These are phyloP conservation scores for Elasticomyces elasticus DNA, from an alignment of 495 filamentous ascomycete genomes.

Conservation along the genomic window DNA sequence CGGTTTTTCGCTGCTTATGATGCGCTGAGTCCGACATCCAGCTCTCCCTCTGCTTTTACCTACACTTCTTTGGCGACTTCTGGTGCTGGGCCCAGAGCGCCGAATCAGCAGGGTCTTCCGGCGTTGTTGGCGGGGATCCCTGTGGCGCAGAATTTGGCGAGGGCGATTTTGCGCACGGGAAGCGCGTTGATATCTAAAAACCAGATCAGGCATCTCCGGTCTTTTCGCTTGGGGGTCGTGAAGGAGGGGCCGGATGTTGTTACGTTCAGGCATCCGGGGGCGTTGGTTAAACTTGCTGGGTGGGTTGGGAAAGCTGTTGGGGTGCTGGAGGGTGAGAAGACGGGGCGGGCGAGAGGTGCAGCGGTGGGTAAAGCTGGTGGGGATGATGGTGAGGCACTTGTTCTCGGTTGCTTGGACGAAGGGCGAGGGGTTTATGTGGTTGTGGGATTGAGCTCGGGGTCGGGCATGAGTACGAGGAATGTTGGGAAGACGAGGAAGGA, in stretches of 20 bases:
- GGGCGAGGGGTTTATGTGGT: constrained; percentile 80
- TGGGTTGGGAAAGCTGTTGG: constrained; percentile 91
- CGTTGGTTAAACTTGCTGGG: constrained; percentile 80
- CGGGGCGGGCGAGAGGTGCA: background rate
- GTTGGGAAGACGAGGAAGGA: constrained; percentile 49
- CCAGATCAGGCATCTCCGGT: constrained; percentile 80
- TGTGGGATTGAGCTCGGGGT: constrained; percentile 76
- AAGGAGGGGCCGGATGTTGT: constrained; percentile 86
- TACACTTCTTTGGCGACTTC: too few relatives aligned
- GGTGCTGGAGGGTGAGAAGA: constrained; percentile 73
- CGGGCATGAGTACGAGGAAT: constrained; percentile 54
- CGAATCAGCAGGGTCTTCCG: constrained; percentile 50
- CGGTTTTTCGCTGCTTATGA: constrained; percentile 95
- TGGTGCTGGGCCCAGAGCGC: background rate
- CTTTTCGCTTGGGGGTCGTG: constrained; percentile 91
- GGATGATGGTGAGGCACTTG: constrained; percentile 56
- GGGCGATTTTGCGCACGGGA: constrained; percentile 87
- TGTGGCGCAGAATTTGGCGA: constrained; percentile 77
- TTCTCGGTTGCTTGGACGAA: constrained; percentile 83
- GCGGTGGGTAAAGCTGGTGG: constrained; percentile 19
- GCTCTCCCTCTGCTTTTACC: constrained; percentile 53
- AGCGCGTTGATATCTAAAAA: constrained; percentile 83
- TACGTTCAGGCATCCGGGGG: constrained; percentile 83
- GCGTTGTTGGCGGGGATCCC: constrained; percentile 66
- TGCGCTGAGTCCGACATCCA: constrained; percentile 49